Evolutionary conservation across 495 filamentous ascomycete genomes (phyloP), one percentile per base, ranked within the genome.

Genomic region (Daldinia grandis): DNA sequence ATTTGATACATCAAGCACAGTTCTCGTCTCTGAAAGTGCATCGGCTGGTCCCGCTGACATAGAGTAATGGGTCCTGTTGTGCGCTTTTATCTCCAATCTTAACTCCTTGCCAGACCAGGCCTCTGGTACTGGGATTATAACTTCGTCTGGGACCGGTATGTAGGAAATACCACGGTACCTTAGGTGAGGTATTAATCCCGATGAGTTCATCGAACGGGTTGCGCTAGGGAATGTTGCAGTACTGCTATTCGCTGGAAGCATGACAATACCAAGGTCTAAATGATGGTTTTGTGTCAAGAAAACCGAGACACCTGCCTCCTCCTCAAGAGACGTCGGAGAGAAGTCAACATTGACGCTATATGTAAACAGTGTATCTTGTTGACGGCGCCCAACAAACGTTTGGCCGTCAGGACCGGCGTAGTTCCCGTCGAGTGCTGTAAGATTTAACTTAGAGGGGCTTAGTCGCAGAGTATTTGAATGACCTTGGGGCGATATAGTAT

Each of bases 281-380:
- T 87, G 85, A 61, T 86, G 83, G 67, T 83, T 85, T 69, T 87
- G 84, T 15, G 80, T 83, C 19, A 85, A 72, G 66, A 87, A 87
- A 3, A 80, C 76, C 0, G 80, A 78, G 8, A 84, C 74, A 9
- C 82, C 82, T 30, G 78, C 79, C 58, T 84, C 81, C 44, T 83
- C 75, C 55, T 78, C 81, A 8, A 64, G 4, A 1, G 42, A 55
- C 1, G 63, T 68, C 0, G 83, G 84, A 0, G 72, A 31, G 64
- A 83, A 86, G 17, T 77, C 74, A 6, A 86, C 38, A 64, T 79
- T 68, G n/a, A 83, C 78, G 47, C 68, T 77, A 66, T 76, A 86
- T 8, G 77, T 80, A 58, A 87, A 87, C 0, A 86, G 76, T 0
- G 84, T 84, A 62, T 86, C 78, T 40, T 81, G 80, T 65, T 87